Evolutionary conservation across 352 stramenopile species (phyloP), one percentile per base, ranked within the genome.

Genomic region (Saprolegnia parasitica): DNA sequence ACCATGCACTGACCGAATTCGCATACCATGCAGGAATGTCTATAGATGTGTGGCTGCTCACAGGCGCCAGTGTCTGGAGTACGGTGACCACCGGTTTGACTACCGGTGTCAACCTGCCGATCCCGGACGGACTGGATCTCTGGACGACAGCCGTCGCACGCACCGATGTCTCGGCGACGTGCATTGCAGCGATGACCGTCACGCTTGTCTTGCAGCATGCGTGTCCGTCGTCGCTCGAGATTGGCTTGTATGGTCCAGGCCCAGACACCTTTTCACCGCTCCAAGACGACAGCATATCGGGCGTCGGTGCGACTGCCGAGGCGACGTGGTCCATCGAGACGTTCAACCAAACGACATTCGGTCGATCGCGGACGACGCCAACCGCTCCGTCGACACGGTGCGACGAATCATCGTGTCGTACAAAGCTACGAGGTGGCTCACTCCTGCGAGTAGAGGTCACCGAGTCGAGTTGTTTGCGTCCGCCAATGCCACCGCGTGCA

Each of bases 191-290:
- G 11, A 57, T 92, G 57, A 71, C 66, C 0, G 76, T 92, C 39
- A 76, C 67, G 5, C 60, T 90, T 2, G 70, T 81, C n/a, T 45
- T 90, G 35, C 87, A 78, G 16, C 84, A 92, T 52, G 35, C 71
- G 24, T 92, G 82, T 29, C 65, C 65, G 0, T 79, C 90, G 26
- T 80, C 76, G 6, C 77, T 92, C 5, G 68, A 68, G 3, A 70
- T 92, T 26, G 75, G 86, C 49, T 63, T 92, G 18, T 79, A 88
- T 26, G 84, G 84, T 5, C 84, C 84, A 5, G 82, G 84, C 10
- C 78, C 84, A 24, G 77, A 77, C 3, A 86, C 78, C 2, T 84
- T 82, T 47, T 77, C 84, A 0, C 73, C 79, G 23, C 75, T 81
- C 1, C 81, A 89, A 26, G 76, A 86, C 37, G 71, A 65, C 4